Percentiles rank a stretch among this genome's conserved stretches.
These are phyloP conservation scores for Trichoderma polysporum DNA, from an alignment of 2,329 filamentous ascomycete genomes.

Conservation along the genomic window DNA sequence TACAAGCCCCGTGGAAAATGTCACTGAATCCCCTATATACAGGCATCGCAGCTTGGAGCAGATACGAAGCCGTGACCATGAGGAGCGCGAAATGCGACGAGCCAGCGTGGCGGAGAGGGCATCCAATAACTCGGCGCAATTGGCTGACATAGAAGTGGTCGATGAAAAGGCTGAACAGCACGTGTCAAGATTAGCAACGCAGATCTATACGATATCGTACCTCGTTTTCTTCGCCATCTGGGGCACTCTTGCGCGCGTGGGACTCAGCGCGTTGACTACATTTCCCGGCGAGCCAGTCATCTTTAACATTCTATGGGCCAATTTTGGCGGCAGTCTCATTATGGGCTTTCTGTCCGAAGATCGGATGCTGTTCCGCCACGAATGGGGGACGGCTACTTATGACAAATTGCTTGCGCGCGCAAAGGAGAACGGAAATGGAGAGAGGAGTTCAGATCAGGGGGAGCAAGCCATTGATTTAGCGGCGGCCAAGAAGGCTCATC, in stretches of 20 bases:
- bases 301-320: slow-evolving; percentile 81
- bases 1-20: slow-evolving; percentile 30
- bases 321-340: slow-evolving; percentile 75
- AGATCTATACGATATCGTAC: slow-evolving; percentile 74
- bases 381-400: slow-evolving; percentile 55
- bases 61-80: slow-evolving; percentile 19
- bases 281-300: slow-evolving; percentile 76
- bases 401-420: slow-evolving; percentile 36
- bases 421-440: slow-evolving; percentile 31
- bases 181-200: slow-evolving; percentile 53
- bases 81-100: slow-evolving; percentile 20
- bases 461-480: slow-evolving; percentile 36
- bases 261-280: slow-evolving; percentile 73
- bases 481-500: slow-evolving; percentile 56
- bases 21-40: slow-evolving; percentile 20
- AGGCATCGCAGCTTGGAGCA: slow-evolving; percentile 24
- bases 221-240: slow-evolving; percentile 82
- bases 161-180: slow-evolving; percentile 11
- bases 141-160: neutral
- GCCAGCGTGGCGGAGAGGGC: slow-evolving; percentile 23
- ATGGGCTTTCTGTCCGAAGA: slow-evolving; percentile 88
- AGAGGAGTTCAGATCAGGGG: slow-evolving; percentile 30
- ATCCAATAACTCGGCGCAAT: neutral
- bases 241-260: slow-evolving; percentile 80
- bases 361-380: slow-evolving; percentile 67